Conservation (phyloP, 2,329 filamentous ascomycete genomes). For the Fusarium multiceps region DNA sequence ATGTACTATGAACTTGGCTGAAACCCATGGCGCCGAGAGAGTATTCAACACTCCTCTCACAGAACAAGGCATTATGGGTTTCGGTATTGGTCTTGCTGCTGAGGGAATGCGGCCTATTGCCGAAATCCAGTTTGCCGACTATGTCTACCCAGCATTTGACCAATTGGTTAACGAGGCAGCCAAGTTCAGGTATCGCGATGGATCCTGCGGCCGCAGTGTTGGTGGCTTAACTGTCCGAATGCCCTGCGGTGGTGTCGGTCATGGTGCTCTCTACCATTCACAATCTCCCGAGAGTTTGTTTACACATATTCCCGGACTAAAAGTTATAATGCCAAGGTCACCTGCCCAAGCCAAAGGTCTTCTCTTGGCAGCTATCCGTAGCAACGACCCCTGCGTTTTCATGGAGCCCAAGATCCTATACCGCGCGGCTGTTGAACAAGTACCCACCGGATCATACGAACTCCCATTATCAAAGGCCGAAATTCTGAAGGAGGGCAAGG, state of each 20-base stretch:
- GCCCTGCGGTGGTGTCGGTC: conserved; percentile 90
- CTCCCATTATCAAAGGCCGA: conserved; percentile 89
- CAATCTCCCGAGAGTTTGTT: conserved; percentile 92
- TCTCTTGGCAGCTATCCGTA: conserved; percentile 78
- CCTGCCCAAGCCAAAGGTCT: conserved; percentile 91
- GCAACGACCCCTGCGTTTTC: conserved; percentile 90
- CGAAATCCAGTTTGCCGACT: conserved; percentile 96
- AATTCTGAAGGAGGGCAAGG: conserved; percentile 80
- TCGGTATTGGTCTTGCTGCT: conserved; percentile 88
- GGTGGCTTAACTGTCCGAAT: conserved; percentile 89
- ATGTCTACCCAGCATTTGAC: conserved; percentile 92
- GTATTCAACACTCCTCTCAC: conserved; percentile 97
- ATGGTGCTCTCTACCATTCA: conserved; percentile 88
- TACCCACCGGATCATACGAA: conserved; percentile 83
- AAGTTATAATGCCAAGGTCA: conserved; percentile 87
- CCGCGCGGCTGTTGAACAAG: conserved; percentile 90
- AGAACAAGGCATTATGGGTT: conserved; percentile 94
- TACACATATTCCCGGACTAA: conserved; percentile 85
- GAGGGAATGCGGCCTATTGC: conserved; percentile 94
- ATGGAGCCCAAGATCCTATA: conserved; percentile 96
- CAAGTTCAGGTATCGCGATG: conserved; percentile 84
- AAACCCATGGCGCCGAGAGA: conserved; percentile 85
- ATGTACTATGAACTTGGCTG: conserved; percentile 89
- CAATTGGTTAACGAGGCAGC: conserved; percentile 94
- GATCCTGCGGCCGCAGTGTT: conserved; percentile 65